Evolutionary conservation across 331 rosid species (phyloP).

Genomic region (Acacia concinna): DNA sequence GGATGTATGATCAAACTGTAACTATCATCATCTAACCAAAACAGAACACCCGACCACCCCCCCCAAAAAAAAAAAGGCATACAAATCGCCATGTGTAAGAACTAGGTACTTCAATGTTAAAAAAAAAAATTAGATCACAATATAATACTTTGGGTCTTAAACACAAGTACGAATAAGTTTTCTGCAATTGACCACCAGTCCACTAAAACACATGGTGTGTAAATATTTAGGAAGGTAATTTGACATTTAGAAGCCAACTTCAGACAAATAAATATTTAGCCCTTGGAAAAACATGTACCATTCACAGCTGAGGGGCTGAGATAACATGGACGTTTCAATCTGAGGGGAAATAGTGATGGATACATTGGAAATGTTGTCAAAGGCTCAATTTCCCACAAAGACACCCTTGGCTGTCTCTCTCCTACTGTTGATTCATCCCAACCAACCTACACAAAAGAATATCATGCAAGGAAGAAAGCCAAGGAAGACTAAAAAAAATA

Average conservation of each 20-base stretch:
- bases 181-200: background rate
- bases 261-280: background rate
- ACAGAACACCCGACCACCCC: too few relatives aligned
- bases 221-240: background rate
- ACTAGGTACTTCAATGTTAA: background rate
- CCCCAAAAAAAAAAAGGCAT: too few relatives aligned
- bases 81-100: background rate
- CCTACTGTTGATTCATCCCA: conserved; percentile 95
- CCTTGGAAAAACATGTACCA: conserved; percentile 42
- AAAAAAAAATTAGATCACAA: too few relatives aligned
- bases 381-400: conserved; percentile 94
- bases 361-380: conserved; percentile 90
- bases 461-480: background rate
- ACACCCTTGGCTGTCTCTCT: conserved; percentile 85
- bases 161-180: background rate
- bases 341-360: conserved; percentile 82
- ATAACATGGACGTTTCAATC: conserved; percentile 88
- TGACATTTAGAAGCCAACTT: background rate
- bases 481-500: background rate
- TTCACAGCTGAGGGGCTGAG: conserved; percentile 70
- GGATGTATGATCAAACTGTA: too few relatives aligned
- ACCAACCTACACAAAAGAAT: conserved; percentile 59
- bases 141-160: background rate
- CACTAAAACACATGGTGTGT: background rate
- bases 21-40: too few relatives aligned